These are phyloP conservation scores for Eleusine indica DNA, from an alignment of 176 grass and related monocot genomes.

Conservation along the genomic window DNA sequence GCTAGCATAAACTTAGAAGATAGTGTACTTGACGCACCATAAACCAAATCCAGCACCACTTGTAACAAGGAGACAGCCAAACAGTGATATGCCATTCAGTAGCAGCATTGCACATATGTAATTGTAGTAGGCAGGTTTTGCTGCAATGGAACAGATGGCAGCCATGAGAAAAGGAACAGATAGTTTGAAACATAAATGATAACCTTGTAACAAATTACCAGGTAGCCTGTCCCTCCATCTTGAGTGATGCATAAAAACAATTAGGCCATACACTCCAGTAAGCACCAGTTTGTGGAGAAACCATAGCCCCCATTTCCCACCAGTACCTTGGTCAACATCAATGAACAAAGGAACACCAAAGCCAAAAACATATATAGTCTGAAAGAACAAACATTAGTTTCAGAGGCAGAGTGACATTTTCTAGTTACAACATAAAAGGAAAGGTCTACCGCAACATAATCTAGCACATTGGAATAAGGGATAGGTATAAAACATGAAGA, in stretches of 20 bases:
- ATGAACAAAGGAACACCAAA: constrained; percentile 82
- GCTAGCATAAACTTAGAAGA: constrained; percentile 23
- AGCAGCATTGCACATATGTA: constrained; percentile 88
- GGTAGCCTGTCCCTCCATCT: constrained; percentile 95
- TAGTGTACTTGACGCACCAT: constrained; percentile 59
- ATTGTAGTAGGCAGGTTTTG: constrained; percentile 93
- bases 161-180: constrained; percentile 27
- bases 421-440: constrained; percentile 4
- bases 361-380: constrained; percentile 92
- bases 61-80: constrained; percentile 78
- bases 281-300: constrained; percentile 88
- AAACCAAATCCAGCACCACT: constrained; percentile 86
- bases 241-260: constrained; percentile 95
- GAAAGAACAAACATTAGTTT: constrained; percentile 38
- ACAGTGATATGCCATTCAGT: constrained; percentile 75
- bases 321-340: constrained; percentile 71
- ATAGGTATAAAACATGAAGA: not conserved
- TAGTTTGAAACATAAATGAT: constrained; percentile 32
- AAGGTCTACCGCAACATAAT: not conserved
- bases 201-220: constrained; percentile 54
- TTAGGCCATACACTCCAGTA: constrained; percentile 79
- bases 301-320: constrained; percentile 89
- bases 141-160: constrained; percentile 55
- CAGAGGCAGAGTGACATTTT: constrained; percentile 16
- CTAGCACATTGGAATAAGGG: constrained; percentile 12